Percentiles rank a stretch among this genome's conserved stretches.
phyloP scores from a whole-genome alignment of 768 basidiomycete genomes.

The Basidioascus undulatus region DNA sequence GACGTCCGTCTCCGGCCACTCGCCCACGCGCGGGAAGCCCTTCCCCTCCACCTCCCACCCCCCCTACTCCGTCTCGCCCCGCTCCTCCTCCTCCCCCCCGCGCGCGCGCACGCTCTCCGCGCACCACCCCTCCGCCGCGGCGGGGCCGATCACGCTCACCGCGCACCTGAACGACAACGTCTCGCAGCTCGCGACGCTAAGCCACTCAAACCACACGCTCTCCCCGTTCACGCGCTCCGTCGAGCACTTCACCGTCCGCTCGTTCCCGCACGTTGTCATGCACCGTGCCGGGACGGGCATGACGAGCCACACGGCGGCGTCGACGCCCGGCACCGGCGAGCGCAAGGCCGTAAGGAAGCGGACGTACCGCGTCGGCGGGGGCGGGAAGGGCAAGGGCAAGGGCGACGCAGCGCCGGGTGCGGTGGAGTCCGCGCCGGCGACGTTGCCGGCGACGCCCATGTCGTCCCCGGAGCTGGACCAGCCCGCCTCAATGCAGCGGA shows the following conservation, averaged over 20 bases:
- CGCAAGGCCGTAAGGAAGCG: constrained; percentile 5
- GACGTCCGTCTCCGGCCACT: too few species aligned
- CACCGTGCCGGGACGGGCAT: constrained; percentile 1
- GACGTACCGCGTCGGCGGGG: constrained; percentile 2
- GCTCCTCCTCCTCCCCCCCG: not conserved
- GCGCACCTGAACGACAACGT: constrained; percentile 49
- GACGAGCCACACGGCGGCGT: not conserved
- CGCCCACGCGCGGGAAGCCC: too few species aligned
- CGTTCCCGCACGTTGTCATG: constrained; percentile 39
- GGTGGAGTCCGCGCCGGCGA: too few species aligned
- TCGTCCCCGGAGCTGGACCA: too few species aligned
- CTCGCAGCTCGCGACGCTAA: constrained; percentile 64
- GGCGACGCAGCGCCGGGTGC: constrained; percentile 18
- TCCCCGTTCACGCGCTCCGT: constrained; percentile 78
- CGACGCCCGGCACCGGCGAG: not conserved
- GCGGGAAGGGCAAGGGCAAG: constrained; percentile 14
- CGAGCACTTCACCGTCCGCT: constrained; percentile 77
- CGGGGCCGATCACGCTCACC: constrained; percentile 23
- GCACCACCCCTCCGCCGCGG: constrained; percentile 5
- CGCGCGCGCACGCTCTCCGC: not conserved
- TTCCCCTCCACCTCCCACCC: constrained; percentile 11
- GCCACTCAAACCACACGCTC: constrained; percentile 73
- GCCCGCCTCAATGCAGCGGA: too few species aligned
- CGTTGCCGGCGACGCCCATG: too few species aligned
- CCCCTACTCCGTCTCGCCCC: not conserved